Conservation (phyloP, 2,329 filamentous ascomycete species). For the Thielaviopsis populi region DNA sequence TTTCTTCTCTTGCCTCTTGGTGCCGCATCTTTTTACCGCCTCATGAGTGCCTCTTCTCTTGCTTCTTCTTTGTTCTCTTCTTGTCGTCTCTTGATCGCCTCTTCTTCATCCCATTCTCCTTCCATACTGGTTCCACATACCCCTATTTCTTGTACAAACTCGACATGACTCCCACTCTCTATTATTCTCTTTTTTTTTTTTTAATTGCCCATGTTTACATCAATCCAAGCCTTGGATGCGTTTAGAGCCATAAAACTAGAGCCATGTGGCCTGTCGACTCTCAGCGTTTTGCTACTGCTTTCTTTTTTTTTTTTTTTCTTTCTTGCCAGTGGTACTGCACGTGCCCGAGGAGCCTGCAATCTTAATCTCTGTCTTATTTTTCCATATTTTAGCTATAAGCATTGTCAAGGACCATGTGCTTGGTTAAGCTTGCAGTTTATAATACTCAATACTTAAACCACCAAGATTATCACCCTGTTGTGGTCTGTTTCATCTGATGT, state of each 20-base stretch:
- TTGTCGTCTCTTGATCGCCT: no score
- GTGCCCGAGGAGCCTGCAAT: neutral
- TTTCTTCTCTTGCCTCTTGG: neutral
- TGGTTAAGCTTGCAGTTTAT: no score
- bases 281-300: neutral
- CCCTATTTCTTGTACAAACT: constrained; percentile 3
- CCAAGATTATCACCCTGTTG: no score
- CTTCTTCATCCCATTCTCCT: neutral
- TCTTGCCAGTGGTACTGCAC: neutral
- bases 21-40: no score
- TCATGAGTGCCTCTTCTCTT: neutral
- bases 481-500: neutral
- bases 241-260: neutral
- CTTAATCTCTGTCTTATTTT: neutral
- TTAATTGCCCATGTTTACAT: constrained; percentile 1
- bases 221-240: neutral
- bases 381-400: neutral
- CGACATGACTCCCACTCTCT: neutral
- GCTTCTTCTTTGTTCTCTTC: no score
- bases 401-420: neutral
- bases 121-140: neutral
- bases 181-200: neutral
- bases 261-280: neutral
- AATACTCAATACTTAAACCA: no score
- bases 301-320: no score